phyloP scores from a whole-genome alignment of 2,329 filamentous ascomycete genomes.

The Beauveria pseudobassiana region DNA sequence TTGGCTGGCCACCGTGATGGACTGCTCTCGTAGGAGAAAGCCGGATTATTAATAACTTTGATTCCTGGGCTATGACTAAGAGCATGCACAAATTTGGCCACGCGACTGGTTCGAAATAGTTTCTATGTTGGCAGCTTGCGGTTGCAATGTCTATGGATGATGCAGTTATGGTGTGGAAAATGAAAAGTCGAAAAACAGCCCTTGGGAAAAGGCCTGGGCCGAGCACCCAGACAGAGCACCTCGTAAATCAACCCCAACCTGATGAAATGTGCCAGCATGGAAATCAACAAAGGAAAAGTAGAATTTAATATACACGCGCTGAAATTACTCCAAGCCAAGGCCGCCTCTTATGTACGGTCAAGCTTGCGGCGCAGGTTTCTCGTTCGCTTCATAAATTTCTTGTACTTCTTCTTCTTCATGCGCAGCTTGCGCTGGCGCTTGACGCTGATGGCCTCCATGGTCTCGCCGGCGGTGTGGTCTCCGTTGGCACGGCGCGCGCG shows the following conservation, averaged over 20 bases:
- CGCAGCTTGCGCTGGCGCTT: constrained; percentile 87
- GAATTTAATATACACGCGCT: constrained; percentile 10
- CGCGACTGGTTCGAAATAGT: not conserved
- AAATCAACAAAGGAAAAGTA: constrained; percentile 7
- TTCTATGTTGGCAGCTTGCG: constrained; percentile 8
- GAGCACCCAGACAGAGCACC: not conserved
- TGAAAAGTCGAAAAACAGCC: constrained; percentile 3
- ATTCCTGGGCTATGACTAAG: no score
- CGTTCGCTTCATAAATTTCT: constrained; percentile 95
- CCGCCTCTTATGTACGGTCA: constrained; percentile 50
- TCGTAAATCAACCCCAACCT: constrained; percentile 1
- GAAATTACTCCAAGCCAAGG: not conserved
- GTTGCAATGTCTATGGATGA: constrained; percentile 9
- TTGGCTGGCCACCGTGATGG: no score
- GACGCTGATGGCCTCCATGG: constrained; percentile 80
- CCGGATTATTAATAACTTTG: no score
- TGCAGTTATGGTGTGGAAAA: not conserved
- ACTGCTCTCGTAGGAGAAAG: no score
- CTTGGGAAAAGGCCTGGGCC: not conserved
- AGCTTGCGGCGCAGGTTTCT: constrained; percentile 81
- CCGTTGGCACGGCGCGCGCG: constrained; percentile 34
- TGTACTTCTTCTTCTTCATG: constrained; percentile 99
- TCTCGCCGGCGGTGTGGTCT: not conserved
- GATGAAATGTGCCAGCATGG: constrained; percentile 3
- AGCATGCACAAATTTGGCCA: not conserved